phyloP scores from a whole-genome alignment of 2,329 filamentous ascomycete species.

The Helicocarpus griseus region DNA sequence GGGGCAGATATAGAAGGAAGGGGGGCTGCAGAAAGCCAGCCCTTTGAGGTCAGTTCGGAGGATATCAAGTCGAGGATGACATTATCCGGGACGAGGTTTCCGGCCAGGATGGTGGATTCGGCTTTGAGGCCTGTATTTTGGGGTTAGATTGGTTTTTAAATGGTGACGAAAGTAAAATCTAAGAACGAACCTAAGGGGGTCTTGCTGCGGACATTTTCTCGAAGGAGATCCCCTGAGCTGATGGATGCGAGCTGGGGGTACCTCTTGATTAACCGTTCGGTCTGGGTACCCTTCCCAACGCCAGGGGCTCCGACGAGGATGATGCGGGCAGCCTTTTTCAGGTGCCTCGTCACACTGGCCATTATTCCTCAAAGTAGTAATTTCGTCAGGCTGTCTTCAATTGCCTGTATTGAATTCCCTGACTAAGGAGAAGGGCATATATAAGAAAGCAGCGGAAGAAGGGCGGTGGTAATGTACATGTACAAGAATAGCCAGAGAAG shows the following conservation, averaged over 20 bases:
- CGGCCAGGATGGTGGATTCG: constrained; percentile 76
- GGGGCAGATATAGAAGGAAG: constrained; percentile 22
- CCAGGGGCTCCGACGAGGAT: constrained; percentile 95
- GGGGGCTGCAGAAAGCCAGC: constrained; percentile 67
- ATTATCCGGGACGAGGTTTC: constrained; percentile 81
- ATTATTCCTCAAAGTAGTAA: constrained; percentile 3
- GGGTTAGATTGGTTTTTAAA: constrained; percentile 6
- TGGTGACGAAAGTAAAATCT: constrained; percentile 7
- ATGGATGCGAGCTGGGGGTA: constrained; percentile 87
- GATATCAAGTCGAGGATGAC: constrained; percentile 89
- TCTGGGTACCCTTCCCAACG: constrained; percentile 94
- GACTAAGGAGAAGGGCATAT: background rate
- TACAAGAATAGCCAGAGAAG: background rate
- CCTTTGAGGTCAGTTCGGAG: constrained; percentile 73
- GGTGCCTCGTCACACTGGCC: constrained; percentile 34
- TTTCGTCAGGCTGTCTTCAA: background rate
- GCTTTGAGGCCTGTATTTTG: constrained; percentile 66
- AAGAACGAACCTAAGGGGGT: constrained; percentile 64
- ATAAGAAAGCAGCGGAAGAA: background rate
- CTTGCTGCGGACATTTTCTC: constrained; percentile 81
- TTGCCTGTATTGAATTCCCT: background rate
- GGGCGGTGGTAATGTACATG: background rate
- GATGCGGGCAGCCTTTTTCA: constrained; percentile 74
- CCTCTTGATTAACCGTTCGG: constrained; percentile 71
- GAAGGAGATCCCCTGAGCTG: constrained; percentile 84